Evolutionary conservation across 1,284 basidiomycete species (phyloP), one percentile per base, ranked within the genome.

Genomic region (Xerocomus nothofagi): DNA sequence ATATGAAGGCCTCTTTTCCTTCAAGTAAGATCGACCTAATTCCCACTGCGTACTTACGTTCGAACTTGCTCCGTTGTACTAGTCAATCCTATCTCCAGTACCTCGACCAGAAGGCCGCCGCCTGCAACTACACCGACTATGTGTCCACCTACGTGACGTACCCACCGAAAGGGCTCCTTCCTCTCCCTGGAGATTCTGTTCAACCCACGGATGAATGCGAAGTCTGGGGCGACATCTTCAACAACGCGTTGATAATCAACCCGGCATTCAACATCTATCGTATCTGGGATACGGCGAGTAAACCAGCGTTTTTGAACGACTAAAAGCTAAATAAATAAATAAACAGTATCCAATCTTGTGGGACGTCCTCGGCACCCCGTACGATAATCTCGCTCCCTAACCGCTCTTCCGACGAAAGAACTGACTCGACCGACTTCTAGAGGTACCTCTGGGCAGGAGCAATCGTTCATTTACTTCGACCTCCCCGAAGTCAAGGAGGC

Each of bases 321-420:
- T n/a, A 9, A 5, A 37, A 32, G 7, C 40, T 57, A 17, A 64
- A 9, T 3, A 65, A 11, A 15, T 6, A 3, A 65, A 11, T 14
- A 66, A 67, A 15, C 57, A 73, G 68, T 79, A 71, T 54, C 79
- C 79, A 0, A 66, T 87, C 32, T 69, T 84, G 12, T 89, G 84
- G 85, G 86, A 90, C 55, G 83, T 88, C 6, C 80, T 90, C 31
- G 88, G 86, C 15, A 86, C 86, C 73, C 86, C 87, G 78, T 85
- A 59, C 39, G 78, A 65, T 11, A 17, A 23, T 52, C 11, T 34
- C 17, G 12, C 4, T 50, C 36, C 11, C 3, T 14, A 4, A 2
- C 17, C 1, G 1, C n/a, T 29, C 9, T 36, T 29, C 14, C 26
- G 5, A 26, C 4, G 1, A 9, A n/a, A 26, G 15, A 17, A 30